phyloP scores from a whole-genome alignment of 2,329 filamentous ascomycete genomes.

The Xylariomycetidae sp. region DNA sequence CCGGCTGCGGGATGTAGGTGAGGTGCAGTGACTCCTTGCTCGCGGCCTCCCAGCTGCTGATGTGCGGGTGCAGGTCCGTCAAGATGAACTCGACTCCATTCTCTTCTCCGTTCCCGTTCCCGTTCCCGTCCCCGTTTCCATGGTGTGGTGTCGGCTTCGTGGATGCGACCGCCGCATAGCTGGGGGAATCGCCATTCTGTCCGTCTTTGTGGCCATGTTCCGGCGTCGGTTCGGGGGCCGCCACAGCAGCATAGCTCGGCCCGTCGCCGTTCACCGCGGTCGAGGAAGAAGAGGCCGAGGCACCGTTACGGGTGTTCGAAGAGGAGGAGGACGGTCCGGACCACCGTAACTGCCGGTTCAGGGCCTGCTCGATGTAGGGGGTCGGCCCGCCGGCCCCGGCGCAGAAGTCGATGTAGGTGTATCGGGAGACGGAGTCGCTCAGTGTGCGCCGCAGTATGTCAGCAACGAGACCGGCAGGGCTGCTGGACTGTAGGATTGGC shows the following conservation, averaged over 20 bases:
- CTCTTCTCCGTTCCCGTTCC: conserved; percentile 4
- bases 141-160: background rate
- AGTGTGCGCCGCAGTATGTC: conserved; percentile 47
- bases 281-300: conserved; percentile 3
- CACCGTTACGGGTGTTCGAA: background rate
- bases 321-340: conserved; percentile 5
- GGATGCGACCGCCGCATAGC: conserved; percentile 16
- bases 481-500: conserved; percentile 49
- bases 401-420: conserved; percentile 70
- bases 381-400: conserved; percentile 68
- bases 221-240: conserved; percentile 1
- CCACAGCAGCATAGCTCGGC: conserved; percentile 22
- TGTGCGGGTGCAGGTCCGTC: conserved; percentile 60
- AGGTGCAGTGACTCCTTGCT: conserved; percentile 48
- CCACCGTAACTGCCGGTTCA: conserved; percentile 42
- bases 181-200: conserved; percentile 17
- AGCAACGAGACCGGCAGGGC: conserved; percentile 57
- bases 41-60: conserved; percentile 51
- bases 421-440: conserved; percentile 38
- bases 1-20: conserved; percentile 50
- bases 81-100: conserved; percentile 51
- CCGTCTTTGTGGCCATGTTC: background rate
- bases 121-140: background rate
- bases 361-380: conserved; percentile 52
- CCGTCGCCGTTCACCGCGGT: background rate